Conservation (phyloP, 345 rosid species). For the Eucalyptus camaldulensis region DNA sequence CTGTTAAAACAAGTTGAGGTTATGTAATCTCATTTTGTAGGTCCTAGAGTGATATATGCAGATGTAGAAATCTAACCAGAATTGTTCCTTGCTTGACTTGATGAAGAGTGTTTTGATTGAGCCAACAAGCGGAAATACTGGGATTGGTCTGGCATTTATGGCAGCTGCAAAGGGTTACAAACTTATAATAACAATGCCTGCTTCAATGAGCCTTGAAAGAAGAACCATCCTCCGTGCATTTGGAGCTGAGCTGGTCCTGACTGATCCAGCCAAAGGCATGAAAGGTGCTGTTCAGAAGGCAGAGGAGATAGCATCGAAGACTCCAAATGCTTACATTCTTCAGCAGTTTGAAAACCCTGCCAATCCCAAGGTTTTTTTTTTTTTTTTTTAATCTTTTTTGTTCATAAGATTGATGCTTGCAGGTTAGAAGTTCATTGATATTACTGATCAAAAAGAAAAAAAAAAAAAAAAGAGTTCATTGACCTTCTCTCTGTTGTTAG, state of each 20-base stretch:
- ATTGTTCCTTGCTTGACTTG: background rate
- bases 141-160: slow-evolving; percentile 66
- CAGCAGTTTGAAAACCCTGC: slow-evolving; percentile 67
- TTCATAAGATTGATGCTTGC: background rate
- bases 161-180: slow-evolving; percentile 72
- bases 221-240: slow-evolving; percentile 70
- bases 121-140: slow-evolving; percentile 68
- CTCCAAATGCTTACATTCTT: slow-evolving; percentile 51
- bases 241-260: slow-evolving; percentile 70
- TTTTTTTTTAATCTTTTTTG: background rate
- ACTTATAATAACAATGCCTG: slow-evolving; percentile 67
- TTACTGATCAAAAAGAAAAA: background rate
- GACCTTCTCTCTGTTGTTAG: slow-evolving; percentile 4
- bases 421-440: background rate
- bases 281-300: slow-evolving; percentile 69
- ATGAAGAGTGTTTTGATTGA: slow-evolving; percentile 61
- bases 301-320: slow-evolving; percentile 44
- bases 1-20: background rate
- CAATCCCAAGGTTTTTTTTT: slow-evolving; percentile 46
- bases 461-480: background rate
- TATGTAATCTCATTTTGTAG: background rate
- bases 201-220: slow-evolving; percentile 82
- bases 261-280: slow-evolving; percentile 58
- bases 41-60: background rate
- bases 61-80: background rate